Evolutionary conservation across 129 eudicot genomes (phyloP).

Genomic region (Gnaphalium uliginosum): DNA sequence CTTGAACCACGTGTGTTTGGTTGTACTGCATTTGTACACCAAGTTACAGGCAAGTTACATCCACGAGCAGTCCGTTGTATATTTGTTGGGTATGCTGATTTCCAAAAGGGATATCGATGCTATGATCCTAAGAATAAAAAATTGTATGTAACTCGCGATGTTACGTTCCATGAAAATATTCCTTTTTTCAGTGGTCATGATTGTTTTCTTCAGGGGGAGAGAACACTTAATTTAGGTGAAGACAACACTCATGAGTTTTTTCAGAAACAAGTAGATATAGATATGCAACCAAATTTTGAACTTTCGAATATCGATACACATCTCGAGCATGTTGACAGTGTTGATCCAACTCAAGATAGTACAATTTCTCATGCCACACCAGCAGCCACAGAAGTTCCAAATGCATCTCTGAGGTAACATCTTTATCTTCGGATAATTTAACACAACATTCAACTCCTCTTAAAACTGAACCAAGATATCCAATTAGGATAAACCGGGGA

Average conservation of each 20-base stretch:
- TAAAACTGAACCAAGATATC: background rate
- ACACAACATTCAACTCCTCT: background rate
- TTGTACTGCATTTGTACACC: background rate
- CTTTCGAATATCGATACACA: background rate
- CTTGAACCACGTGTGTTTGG: background rate
- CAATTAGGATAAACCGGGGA: background rate
- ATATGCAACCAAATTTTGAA: background rate
- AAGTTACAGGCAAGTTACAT: background rate
- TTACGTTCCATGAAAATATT: background rate
- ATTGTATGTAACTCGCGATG: background rate
- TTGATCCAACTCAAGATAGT: too few species aligned
- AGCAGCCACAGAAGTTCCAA: too few species aligned
- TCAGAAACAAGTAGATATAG: too few species aligned
- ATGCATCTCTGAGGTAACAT: too few species aligned
- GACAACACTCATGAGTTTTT: background rate
- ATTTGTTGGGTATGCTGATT: background rate
- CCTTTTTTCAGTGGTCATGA: background rate
- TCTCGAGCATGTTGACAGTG: background rate
- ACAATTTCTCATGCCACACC: too few species aligned
- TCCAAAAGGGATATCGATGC: background rate
- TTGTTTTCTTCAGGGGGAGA: background rate
- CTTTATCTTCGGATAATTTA: background rate
- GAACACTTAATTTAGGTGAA: background rate
- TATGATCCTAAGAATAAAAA: background rate
- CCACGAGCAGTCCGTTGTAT: background rate